Percentiles rank a stretch among this genome's conserved stretches.
Evolutionary conservation across 2,329 filamentous ascomycete species (phyloP).

Genomic region (Fusarium palustre): DNA sequence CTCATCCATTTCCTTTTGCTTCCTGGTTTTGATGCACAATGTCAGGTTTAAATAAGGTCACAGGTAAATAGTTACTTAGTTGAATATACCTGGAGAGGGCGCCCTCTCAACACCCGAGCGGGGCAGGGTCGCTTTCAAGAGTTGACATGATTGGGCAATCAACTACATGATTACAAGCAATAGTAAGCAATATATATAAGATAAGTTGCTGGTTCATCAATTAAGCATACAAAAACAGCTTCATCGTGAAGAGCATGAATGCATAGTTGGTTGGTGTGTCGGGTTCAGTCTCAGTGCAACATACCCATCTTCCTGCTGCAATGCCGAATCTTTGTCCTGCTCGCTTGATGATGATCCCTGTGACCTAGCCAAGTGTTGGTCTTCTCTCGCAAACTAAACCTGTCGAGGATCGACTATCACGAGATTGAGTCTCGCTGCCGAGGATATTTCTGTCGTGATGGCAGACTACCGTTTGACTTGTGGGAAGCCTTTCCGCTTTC

Average conservation of each 20-base stretch:
- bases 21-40: not conserved
- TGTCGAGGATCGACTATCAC: constrained; percentile 27
- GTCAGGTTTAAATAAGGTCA: not conserved
- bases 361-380: constrained; percentile 1
- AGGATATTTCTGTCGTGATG: constrained; percentile 10
- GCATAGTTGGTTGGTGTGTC: constrained; percentile 2
- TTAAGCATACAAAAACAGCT: not conserved
- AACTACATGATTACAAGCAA: not conserved
- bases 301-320: not conserved
- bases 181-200: not conserved
- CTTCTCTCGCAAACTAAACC: constrained; percentile 30
- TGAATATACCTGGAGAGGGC: constrained; percentile 22
- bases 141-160: constrained; percentile 22
- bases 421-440: constrained; percentile 25
- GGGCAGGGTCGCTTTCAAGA: constrained; percentile 18
- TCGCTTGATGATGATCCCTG: constrained; percentile 15
- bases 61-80: not conserved
- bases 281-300: constrained; percentile 13
- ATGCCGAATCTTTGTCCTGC: constrained; percentile 10
- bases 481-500: constrained; percentile 28
- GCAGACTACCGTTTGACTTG: not conserved
- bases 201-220: not conserved
- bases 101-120: constrained; percentile 14
- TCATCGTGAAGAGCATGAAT: not conserved
- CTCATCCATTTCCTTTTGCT: not conserved